Base-by-base conservation (phyloP, 345 rosid species). In the Populus alba region DNA sequence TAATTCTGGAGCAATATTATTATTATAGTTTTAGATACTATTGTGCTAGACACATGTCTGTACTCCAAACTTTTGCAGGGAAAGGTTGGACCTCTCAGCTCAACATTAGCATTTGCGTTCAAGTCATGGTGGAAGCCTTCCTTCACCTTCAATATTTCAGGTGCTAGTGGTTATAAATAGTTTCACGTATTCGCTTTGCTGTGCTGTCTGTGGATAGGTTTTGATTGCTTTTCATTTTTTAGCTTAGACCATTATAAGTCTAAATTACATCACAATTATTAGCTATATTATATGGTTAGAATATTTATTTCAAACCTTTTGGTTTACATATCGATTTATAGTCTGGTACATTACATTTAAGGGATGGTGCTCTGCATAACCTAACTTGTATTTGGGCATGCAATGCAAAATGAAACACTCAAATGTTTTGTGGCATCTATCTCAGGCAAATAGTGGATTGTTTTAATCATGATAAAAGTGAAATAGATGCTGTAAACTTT, bases 91-190 rank as follows among this genome's bases (percentile, higher is more conserved):
- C 91, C 97, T 79, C 85, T 78, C 23, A 87, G 96, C 87, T 92
- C 98, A 65, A 86, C 98, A 35, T 63, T 91, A 12, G 81, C 90
- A 23, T 75, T 95, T 85, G 94, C 97, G 67, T 91, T 93, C 85
- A 95, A 93, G 90, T 95, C 97, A 11, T 95, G 99, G 99, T 95
- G 97, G 98, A 92, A 92, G 82, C 97, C 98, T 35, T 85, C 99
- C 9, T 95, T 93, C 49, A 87, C 97, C 43, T 93, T 92, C 87
- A 90, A 84, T 81, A 73, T 92, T 81, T 91, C 98, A 81, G 95
- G 96, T 93, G 74, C 68, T 71, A 63, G n/a, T 59, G 47, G 62
- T 10, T 73, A 25, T 41, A 61, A 3, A 53, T 18, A 2, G 18
- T 71, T 61, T 55, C 47, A 6, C 18, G 43, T 35, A 2, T 67